Evolutionary conservation across 1,139 yeast genomes (phyloP), one percentile per base, ranked within the genome.

Genomic region (Yamadazyma diddensiae): DNA sequence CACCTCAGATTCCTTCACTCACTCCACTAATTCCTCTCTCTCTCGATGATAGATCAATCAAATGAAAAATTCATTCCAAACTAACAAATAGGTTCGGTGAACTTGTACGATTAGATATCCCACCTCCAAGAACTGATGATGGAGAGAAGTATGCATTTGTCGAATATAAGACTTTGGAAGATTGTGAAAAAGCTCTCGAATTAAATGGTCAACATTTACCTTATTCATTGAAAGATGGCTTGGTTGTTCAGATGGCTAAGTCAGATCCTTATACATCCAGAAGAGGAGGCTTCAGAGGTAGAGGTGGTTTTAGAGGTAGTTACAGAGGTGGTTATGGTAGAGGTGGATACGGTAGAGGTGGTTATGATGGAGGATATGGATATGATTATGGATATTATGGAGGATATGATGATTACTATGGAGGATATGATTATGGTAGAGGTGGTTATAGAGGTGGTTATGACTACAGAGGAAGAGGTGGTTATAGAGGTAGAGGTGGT

Each of bases 131-230:
- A 55, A 66, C 75, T 18, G 73, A 74, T 37, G 79, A 75, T 40
- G 79, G 82, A 29, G 70, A 77, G 46, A 79, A 80, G 45, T 81
- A 70, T 48, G 88, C 87, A n/a, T 82, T 81, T 57, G 86, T 82
- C 21, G 86, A 81, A 50, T 82, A 70, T 50, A 73, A 75, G 47
- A 73, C 67, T 36, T 54, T 63, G 13, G 75, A 75, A 41, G 82
- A 78, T 49, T 80, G 85, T 45, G 81, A 77, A 46, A 70, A 69
- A 33, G 85, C 86, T 10, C 53, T 79, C 29, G 71, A 69, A 32
- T 56, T 77, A 47, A 71, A 75, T 42, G 72, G 71, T 15, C 69
- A 70, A 51, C 52, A 42, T 36, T 64, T 57, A 45, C 73, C 54
- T 29, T 73, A 47, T 59, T 59, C 66, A 38, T 52, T 43, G 44